Conservation (phyloP, 495 filamentous ascomycete genomes). For the Tuber brumale region DNA sequence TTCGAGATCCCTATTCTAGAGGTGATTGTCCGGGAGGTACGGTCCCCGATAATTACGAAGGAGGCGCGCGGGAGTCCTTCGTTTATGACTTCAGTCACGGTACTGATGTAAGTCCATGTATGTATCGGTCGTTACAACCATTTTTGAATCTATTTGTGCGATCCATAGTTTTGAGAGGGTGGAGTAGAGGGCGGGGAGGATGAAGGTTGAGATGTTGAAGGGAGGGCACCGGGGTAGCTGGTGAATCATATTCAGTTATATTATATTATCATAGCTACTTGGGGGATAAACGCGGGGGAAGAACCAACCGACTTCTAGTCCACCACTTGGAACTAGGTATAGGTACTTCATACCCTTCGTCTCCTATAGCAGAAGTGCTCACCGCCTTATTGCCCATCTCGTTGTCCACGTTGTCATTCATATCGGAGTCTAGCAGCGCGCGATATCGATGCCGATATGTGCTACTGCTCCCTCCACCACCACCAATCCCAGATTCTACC, state of each 20-base stretch:
- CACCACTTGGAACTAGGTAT: slow-evolving; percentile 12
- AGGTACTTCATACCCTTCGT: neutral
- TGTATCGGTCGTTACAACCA: slow-evolving; percentile 62
- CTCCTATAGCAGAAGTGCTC: slow-evolving; percentile 1
- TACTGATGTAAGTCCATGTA: slow-evolving; percentile 59
- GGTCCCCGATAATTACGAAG: slow-evolving; percentile 66
- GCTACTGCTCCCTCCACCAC: slow-evolving; percentile 1
- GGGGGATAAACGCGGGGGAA: neutral
- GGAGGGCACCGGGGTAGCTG: slow-evolving; percentile 53
- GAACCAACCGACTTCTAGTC: slow-evolving; percentile 30
- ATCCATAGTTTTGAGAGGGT: slow-evolving; percentile 72
- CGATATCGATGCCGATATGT: slow-evolving; percentile 31
- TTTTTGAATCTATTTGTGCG: slow-evolving; percentile 58
- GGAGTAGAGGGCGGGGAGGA: slow-evolving; percentile 61
- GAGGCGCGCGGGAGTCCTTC: slow-evolving; percentile 65
- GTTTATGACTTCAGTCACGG: slow-evolving; percentile 63
- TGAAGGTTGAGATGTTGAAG: slow-evolving; percentile 59
- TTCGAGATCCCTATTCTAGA: slow-evolving; percentile 57
- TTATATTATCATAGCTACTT: neutral
- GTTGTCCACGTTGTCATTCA: slow-evolving; percentile 21
- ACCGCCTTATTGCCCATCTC: slow-evolving; percentile 11
- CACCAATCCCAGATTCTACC: neutral
- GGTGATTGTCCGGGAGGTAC: slow-evolving; percentile 48
- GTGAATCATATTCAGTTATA: neutral
- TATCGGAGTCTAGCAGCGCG: slow-evolving; percentile 23